Base-by-base conservation (phyloP, 805 yeast species). In the Isabelozyma gotoi region DNA sequence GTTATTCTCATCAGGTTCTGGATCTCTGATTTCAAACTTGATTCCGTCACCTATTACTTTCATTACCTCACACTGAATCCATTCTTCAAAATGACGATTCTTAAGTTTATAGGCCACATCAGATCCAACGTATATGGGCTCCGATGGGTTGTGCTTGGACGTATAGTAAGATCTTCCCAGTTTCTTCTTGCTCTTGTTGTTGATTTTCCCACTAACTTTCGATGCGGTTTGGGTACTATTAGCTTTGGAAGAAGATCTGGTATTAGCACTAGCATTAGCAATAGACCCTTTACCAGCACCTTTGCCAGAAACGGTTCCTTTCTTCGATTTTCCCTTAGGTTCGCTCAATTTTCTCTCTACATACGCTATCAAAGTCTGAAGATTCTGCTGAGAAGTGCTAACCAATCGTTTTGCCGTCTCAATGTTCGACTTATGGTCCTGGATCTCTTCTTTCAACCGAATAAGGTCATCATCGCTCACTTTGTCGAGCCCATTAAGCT, bases 11-110 rank as follows among this genome's bases (percentile, higher is more conserved):
- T 94, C 99, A 0, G 99, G 98, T 57, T 94, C 99, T 0, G 98
- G 97, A 62, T 94, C 99, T 53, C 88, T 81, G n/a, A 94, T 91
- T 64, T 94, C 98, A 60, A 84, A 90, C 45, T 80, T 75, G 5
- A 52, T 68, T 1, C 94, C 92, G 51, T 88, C 96, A 1, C 80
- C 80, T n/a, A 81, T 65, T 3, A 92, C 81, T 51, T 80, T 82
- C 19, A 84, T 78, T 12, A 94, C 96, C 56, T 86, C 89, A 68
- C 99, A 94, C 61, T 88, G 96, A 53, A 94, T 89, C 99, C 99
- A 94, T 59, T 92, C 98, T 39, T 85, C 91, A n/a, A 80, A 74
- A 38, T 83, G 85, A 33, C 85, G 74, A 53, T 79, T 82, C 46
- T 76, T 76, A 18, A 90, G 77, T 59, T 84, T 83, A 68, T 84